Evolutionary conservation across 2,329 filamentous ascomycete species (phyloP).

Genomic region (Podosphaera xanthii): DNA sequence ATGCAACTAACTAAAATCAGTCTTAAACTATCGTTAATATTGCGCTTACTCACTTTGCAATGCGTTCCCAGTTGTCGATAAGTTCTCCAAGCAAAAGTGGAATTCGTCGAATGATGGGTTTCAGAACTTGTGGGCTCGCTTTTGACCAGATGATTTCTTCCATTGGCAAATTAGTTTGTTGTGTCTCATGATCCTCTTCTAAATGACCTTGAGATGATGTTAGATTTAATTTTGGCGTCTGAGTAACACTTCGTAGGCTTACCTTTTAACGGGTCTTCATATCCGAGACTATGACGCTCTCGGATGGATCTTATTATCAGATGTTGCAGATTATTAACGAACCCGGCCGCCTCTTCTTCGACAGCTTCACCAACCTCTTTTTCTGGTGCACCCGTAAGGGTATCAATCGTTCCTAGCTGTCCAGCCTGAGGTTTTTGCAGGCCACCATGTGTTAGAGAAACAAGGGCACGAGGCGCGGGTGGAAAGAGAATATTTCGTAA

Average conservation of each 20-base stretch:
- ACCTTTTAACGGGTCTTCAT: constrained; percentile 7
- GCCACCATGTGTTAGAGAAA: constrained; percentile 6
- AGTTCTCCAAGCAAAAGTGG: constrained; percentile 23
- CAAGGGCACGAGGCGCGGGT: constrained; percentile 6
- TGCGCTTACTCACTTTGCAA: constrained; percentile 18
- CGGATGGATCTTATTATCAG: constrained; percentile 5
- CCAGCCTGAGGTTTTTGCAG: constrained; percentile 7
- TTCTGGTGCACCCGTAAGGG: constrained; percentile 8
- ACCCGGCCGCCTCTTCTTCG: constrained; percentile 9
- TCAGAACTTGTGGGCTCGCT: constrained; percentile 5
- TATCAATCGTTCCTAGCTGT: constrained; percentile 7
- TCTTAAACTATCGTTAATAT: too few species aligned
- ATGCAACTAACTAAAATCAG: constrained; percentile 2
- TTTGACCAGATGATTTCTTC: constrained; percentile 7
- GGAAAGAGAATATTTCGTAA: constrained; percentile 5
- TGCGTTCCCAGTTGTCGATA: constrained; percentile 27
- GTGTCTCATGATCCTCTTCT: constrained; percentile 1
- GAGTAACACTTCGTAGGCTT: constrained; percentile 4
- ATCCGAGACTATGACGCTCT: constrained; percentile 6
- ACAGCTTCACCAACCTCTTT: constrained; percentile 8
- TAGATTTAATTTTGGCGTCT: constrained; percentile 4
- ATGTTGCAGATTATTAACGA: constrained; percentile 6
- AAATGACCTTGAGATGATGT: constrained; percentile 3
- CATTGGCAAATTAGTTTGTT: constrained; percentile 8
- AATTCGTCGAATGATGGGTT: constrained; percentile 1